phyloP scores from a whole-genome alignment of 306 rosid species.

The Gleditsia sinensis region DNA sequence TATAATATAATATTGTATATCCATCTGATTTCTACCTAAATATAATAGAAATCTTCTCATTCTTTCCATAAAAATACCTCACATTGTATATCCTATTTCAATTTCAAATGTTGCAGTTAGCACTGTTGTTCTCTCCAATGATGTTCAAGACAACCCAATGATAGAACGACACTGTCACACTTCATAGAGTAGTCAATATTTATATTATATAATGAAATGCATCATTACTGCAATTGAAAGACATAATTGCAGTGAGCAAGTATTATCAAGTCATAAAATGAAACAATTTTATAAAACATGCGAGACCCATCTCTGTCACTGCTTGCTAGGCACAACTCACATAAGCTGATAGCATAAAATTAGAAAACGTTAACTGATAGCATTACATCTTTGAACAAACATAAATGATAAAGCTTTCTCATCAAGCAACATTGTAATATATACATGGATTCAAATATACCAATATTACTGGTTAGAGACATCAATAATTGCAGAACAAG shows the following conservation, averaged over 20 bases:
- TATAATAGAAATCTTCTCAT: not conserved
- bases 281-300: slow-evolving; percentile 20
- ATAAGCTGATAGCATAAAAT: not conserved
- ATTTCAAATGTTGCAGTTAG: slow-evolving; percentile 4
- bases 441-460: not conserved
- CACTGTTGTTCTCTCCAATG: not conserved
- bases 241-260: slow-evolving; percentile 18
- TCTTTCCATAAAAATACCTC: not conserved
- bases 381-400: slow-evolving; percentile 17
- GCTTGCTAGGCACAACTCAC: not conserved
- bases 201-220: not conserved
- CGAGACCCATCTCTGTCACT: not conserved
- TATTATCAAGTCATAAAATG: slow-evolving; percentile 15
- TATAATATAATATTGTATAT: no score
- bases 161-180: not conserved
- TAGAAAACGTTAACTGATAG: slow-evolving; percentile 20
- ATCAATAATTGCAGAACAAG: slow-evolving; percentile 50
- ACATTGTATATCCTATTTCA: not conserved
- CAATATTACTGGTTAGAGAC: slow-evolving; percentile 40
- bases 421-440: slow-evolving; percentile 22
- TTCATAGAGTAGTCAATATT: not conserved
- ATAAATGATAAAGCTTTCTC: slow-evolving; percentile 15
- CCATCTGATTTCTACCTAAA: not conserved
- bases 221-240: not conserved
- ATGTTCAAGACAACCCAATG: slow-evolving; percentile 4